These are phyloP conservation scores for Protomyces inundatus DNA, from an alignment of 1,139 yeast genomes.

Conservation along the genomic window DNA sequence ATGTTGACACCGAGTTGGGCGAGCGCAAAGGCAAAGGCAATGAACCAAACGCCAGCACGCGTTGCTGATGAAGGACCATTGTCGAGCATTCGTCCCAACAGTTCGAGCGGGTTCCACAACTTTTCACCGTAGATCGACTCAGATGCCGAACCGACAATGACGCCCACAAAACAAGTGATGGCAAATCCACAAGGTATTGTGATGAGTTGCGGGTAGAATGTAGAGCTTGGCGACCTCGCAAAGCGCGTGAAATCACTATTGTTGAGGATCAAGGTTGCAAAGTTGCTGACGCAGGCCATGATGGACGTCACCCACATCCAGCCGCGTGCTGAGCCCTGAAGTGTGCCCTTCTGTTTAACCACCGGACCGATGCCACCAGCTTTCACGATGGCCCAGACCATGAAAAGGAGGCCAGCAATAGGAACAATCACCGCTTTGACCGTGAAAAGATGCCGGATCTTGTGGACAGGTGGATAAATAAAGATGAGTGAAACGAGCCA, in stretches of 20 bases:
- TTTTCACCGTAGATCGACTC: conserved; percentile 38
- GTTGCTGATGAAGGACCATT: conserved; percentile 37
- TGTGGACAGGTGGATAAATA: conserved; percentile 38
- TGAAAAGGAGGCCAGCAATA: conserved; percentile 39
- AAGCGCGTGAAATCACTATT: conserved; percentile 44
- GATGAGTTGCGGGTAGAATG: conserved; percentile 39
- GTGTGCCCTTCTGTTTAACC: conserved; percentile 32
- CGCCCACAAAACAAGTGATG: conserved; percentile 40
- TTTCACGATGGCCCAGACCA: conserved; percentile 34
- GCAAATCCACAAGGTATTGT: conserved; percentile 39
- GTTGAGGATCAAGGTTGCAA: conserved; percentile 44
- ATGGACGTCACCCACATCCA: conserved; percentile 40
- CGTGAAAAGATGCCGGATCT: conserved; percentile 40
- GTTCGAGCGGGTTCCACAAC: conserved; percentile 41
- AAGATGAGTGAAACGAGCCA: conserved; percentile 41
- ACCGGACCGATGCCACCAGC: conserved; percentile 39
- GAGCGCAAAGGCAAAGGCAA: conserved; percentile 32
- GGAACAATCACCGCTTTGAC: conserved; percentile 40
- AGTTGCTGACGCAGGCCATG: conserved; percentile 40
- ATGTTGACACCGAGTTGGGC: conserved; percentile 48
- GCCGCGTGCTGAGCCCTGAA: conserved; percentile 38
- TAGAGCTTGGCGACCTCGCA: conserved; percentile 37
- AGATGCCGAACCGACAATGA: conserved; percentile 40
- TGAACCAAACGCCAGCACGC: conserved; percentile 54
- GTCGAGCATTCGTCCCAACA: conserved; percentile 39